Conservation (phyloP, 2,329 filamentous ascomycete species). For the Alternaria triticimaculans region DNA sequence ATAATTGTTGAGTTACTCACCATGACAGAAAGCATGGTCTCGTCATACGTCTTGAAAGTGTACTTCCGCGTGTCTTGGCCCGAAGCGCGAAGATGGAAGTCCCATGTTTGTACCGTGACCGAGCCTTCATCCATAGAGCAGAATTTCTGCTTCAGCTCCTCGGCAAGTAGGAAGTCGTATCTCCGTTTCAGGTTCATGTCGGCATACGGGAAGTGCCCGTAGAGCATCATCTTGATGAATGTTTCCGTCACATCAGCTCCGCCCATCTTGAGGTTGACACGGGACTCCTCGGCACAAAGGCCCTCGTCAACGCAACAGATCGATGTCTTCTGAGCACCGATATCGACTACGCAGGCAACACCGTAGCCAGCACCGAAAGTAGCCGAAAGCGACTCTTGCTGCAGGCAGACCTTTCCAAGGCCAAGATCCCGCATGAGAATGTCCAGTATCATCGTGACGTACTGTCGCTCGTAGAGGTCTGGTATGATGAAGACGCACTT, state of each 20-base stretch:
- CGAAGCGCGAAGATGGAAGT: constrained; percentile 88
- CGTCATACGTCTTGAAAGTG: constrained; percentile 95
- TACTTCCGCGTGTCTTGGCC: constrained; percentile 92
- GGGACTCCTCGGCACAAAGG: constrained; percentile 90
- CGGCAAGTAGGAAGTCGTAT: constrained; percentile 91
- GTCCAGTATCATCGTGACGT: constrained; percentile 83
- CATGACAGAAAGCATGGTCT: constrained; percentile 92
- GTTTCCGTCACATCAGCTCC: constrained; percentile 92
- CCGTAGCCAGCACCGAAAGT: constrained; percentile 96
- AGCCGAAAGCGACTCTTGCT: constrained; percentile 93
- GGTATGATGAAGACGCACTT: constrained; percentile 97
- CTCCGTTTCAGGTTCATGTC: constrained; percentile 90
- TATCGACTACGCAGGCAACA: constrained; percentile 91
- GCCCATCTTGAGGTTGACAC: constrained; percentile 93
- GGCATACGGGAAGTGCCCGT: constrained; percentile 92
- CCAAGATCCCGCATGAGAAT: constrained; percentile 89
- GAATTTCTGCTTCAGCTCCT: constrained; percentile 92
- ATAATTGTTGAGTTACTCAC: constrained; percentile 37
- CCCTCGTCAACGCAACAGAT: constrained; percentile 97
- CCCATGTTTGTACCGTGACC: constrained; percentile 84
- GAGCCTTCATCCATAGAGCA: constrained; percentile 91
- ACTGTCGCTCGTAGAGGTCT: constrained; percentile 93
- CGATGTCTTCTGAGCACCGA: constrained; percentile 96
- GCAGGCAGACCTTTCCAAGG: constrained; percentile 88
- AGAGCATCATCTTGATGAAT: constrained; percentile 97